Percentiles rank a stretch among this genome's conserved stretches.
Evolutionary conservation across 345 rosid species (phyloP).

Genomic region (Aurinia saxatilis): DNA sequence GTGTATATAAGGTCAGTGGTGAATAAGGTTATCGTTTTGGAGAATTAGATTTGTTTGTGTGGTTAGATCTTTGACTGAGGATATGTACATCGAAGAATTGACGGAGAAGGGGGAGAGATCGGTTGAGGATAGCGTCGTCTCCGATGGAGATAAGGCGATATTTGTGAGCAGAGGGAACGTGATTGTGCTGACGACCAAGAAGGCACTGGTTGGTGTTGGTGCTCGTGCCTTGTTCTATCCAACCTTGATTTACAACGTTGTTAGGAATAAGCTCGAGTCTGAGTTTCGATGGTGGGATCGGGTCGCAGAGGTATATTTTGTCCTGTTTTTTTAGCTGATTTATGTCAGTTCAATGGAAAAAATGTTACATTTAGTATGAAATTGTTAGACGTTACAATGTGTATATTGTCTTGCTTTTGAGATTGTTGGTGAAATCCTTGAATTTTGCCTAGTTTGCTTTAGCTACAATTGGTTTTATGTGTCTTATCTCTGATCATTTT

Average conservation of each 20-base stretch:
- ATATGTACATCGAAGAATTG: conserved; percentile 88
- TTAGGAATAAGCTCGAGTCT: conserved; percentile 78
- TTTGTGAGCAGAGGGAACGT: conserved; percentile 24
- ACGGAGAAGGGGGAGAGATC: conserved; percentile 22
- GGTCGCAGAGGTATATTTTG: conserved; percentile 58
- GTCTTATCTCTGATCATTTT: background rate
- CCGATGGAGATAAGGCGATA: conserved; percentile 20
- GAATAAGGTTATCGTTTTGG: conserved; percentile 20
- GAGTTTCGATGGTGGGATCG: conserved; percentile 99
- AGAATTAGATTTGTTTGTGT: conserved; percentile 8
- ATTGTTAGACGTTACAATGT: background rate
- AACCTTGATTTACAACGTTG: conserved; percentile 80
- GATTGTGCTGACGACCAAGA: conserved; percentile 42
- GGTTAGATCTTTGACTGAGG: conserved; percentile 28
- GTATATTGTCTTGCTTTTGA: background rate
- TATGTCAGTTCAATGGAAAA: background rate
- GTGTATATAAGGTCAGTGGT: conserved; percentile 4
- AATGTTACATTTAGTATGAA: background rate
- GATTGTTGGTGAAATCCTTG: background rate
- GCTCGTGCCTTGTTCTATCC: conserved; percentile 94
- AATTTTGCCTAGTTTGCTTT: background rate
- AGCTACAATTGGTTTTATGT: background rate
- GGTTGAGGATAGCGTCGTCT: conserved; percentile 16
- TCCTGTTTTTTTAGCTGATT: background rate
- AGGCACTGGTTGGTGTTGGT: conserved; percentile 80